A percentile compares a stretch with the other conserved stretches of the same genome.
Evolutionary conservation across 352 stramenopile species (phyloP).

Genomic region (Phytophthora uliginosa): DNA sequence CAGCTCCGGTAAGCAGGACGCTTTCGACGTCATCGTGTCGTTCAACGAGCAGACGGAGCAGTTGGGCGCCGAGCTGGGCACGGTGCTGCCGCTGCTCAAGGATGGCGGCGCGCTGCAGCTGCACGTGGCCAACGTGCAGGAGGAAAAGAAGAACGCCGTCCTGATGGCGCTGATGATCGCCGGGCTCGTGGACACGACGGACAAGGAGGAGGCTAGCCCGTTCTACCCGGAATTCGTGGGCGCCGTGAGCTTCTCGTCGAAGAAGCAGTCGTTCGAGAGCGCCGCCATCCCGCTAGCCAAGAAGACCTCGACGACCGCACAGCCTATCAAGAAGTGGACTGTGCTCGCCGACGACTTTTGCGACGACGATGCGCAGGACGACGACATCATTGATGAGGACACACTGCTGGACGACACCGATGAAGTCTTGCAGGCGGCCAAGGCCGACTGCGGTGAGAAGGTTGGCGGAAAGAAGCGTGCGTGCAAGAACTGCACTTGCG

Average conservation of each 20-base stretch:
- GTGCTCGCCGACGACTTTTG: slow-evolving; percentile 73
- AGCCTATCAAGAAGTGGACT: slow-evolving; percentile 74
- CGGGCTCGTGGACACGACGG: slow-evolving; percentile 71
- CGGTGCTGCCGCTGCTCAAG: slow-evolving; percentile 64
- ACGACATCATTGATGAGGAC: slow-evolving; percentile 89
- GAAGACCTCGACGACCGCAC: slow-evolving; percentile 38
- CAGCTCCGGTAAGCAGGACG: slow-evolving; percentile 33
- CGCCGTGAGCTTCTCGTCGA: slow-evolving; percentile 58
- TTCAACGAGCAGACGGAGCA: slow-evolving; percentile 65
- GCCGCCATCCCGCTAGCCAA: slow-evolving; percentile 66
- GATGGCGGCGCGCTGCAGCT: slow-evolving; percentile 62
- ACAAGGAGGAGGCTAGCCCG: slow-evolving; percentile 42
- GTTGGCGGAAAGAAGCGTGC: slow-evolving; percentile 92
- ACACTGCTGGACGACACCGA: slow-evolving; percentile 87
- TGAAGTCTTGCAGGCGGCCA: slow-evolving; percentile 78
- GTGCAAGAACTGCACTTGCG: slow-evolving; percentile 98
- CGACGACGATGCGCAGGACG: slow-evolving; percentile 64
- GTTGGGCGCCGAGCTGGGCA: slow-evolving; percentile 52
- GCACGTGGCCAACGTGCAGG: slow-evolving; percentile 57
- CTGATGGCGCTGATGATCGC: slow-evolving; percentile 87
- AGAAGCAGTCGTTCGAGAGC: slow-evolving; percentile 73
- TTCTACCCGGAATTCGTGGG: slow-evolving; percentile 58
- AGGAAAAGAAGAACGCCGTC: slow-evolving; percentile 78
- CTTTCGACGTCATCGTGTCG: slow-evolving; percentile 65
- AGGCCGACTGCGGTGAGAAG: slow-evolving; percentile 80